A percentile compares a stretch with the other conserved stretches of the same genome.
phyloP scores from a whole-genome alignment of 345 rosid genomes.

The Gossypium turneri region DNA sequence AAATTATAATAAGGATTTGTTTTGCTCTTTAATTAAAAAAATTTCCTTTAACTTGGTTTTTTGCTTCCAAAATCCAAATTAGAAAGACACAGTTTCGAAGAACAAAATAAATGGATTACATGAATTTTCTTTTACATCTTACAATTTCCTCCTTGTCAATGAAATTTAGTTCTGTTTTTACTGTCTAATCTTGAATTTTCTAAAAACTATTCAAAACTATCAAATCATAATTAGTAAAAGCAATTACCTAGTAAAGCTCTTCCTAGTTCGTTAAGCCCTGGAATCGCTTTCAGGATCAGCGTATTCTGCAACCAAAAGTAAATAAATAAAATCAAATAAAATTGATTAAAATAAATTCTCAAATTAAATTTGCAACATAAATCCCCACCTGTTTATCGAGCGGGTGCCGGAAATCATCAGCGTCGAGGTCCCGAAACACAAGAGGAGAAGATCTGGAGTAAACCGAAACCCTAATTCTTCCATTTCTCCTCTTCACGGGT shows the following conservation, averaged over 20 bases:
- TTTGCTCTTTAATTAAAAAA: neutral
- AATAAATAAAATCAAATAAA: neutral
- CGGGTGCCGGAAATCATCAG: conserved; percentile 94
- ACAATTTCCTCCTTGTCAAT: neutral
- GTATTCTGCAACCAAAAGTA: conserved; percentile 55
- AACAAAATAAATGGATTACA: neutral
- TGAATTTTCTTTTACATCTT: neutral
- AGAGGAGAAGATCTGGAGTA: conserved; percentile 52
- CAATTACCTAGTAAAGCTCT: conserved; percentile 68
- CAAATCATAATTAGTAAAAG: neutral
- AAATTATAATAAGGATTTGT: neutral
- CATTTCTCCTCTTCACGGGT: conserved; percentile 26
- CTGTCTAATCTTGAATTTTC: neutral
- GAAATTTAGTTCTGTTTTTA: neutral
- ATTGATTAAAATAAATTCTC: neutral
- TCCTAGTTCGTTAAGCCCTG: conserved; percentile 78
- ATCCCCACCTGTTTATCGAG: conserved; percentile 76
- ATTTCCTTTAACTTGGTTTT: neutral
- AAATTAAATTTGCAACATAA: neutral
- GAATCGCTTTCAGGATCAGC: conserved; percentile 75
- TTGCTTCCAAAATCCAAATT: neutral
- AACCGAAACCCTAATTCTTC: conserved; percentile 34
- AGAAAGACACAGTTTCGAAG: neutral
- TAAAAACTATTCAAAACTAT: neutral
- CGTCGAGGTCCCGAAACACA: conserved; percentile 80